phyloP scores from a whole-genome alignment of 441 rosid genomes.

The Gossypium aridum region DNA sequence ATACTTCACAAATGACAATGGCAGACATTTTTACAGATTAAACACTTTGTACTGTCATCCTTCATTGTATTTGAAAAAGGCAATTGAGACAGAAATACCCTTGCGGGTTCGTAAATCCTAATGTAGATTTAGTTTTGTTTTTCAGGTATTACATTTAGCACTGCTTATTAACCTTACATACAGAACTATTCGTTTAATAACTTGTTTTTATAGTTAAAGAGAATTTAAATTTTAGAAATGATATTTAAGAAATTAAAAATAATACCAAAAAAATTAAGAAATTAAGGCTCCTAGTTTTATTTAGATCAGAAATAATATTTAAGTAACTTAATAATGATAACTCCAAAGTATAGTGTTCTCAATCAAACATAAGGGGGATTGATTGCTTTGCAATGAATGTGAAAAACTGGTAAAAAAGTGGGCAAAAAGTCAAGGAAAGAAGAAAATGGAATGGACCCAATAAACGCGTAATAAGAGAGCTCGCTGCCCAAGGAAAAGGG shows the following conservation, averaged over 20 bases:
- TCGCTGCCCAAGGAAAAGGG: constrained; percentile 11
- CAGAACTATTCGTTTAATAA: no score
- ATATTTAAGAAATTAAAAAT: no score
- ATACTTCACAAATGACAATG: neutral
- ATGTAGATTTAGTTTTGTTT: neutral
- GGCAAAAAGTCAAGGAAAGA: neutral
- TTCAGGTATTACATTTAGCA: no score
- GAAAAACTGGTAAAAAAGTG: neutral
- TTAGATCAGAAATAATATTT: no score
- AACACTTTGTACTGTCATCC: neutral
- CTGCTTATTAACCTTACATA: no score
- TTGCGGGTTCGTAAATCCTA: neutral
- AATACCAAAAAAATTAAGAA: neutral
- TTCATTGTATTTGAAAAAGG: neutral
- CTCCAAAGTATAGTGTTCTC: neutral
- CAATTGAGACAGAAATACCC: neutral
- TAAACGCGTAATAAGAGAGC: constrained; percentile 10
- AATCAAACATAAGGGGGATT: neutral
- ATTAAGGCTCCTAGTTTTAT: neutral
- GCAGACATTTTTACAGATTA: neutral
- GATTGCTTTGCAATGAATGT: neutral
- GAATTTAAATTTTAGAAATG: no score
- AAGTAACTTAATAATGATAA: no score
- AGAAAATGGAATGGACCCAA: neutral
- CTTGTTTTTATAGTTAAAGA: no score